These are phyloP conservation scores for Aspergillus udagawae DNA, from an alignment of 2,329 filamentous ascomycete genomes.

Conservation along the genomic window DNA sequence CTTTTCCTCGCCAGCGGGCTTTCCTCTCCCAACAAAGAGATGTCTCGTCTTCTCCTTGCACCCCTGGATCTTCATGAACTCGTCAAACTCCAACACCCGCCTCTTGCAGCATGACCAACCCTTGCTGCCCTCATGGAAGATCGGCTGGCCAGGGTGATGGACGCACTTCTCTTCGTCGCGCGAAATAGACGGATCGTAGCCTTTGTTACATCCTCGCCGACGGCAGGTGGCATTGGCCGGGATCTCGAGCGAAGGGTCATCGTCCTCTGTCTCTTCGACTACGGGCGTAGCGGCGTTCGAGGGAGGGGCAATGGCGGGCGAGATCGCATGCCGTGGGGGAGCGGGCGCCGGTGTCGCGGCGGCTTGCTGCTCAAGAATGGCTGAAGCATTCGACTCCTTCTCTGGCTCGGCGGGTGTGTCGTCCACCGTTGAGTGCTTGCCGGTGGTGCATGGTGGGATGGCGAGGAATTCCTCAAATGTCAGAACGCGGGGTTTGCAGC, in stretches of 20 bases:
- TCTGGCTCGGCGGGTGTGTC: slow-evolving; percentile 53
- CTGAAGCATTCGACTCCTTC: slow-evolving; percentile 27
- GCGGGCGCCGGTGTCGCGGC: slow-evolving; percentile 14
- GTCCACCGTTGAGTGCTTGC: slow-evolving; percentile 87
- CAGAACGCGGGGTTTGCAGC: slow-evolving; percentile 93
- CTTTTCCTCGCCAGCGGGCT: slow-evolving; percentile 67
- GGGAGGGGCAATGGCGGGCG: slow-evolving; percentile 29
- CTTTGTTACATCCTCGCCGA: slow-evolving; percentile 67
- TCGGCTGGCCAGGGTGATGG: slow-evolving; percentile 82
- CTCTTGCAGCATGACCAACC: slow-evolving; percentile 97
- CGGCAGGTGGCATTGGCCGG: slow-evolving; percentile 72
- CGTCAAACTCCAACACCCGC: slow-evolving; percentile 91
- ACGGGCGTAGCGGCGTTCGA: slow-evolving; percentile 31
- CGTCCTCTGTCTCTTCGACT: slow-evolving; percentile 72
- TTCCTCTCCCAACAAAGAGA: slow-evolving; percentile 74
- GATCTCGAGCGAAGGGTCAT: slow-evolving; percentile 72
- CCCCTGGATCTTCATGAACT: slow-evolving; percentile 93
- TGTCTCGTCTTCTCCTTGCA: slow-evolving; percentile 79
- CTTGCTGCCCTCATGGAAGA: slow-evolving; percentile 98
- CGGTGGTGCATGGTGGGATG: slow-evolving; percentile 88
- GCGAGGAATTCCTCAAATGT: slow-evolving; percentile 97
- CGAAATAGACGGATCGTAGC: slow-evolving; percentile 56
- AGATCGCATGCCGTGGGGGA: slow-evolving; percentile 17
- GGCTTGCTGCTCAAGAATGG: slow-evolving; percentile 16
- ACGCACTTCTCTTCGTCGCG: slow-evolving; percentile 73